These are phyloP conservation scores for Cladobotryum protrusum DNA, from an alignment of 2,329 filamentous ascomycete genomes.

Conservation along the genomic window DNA sequence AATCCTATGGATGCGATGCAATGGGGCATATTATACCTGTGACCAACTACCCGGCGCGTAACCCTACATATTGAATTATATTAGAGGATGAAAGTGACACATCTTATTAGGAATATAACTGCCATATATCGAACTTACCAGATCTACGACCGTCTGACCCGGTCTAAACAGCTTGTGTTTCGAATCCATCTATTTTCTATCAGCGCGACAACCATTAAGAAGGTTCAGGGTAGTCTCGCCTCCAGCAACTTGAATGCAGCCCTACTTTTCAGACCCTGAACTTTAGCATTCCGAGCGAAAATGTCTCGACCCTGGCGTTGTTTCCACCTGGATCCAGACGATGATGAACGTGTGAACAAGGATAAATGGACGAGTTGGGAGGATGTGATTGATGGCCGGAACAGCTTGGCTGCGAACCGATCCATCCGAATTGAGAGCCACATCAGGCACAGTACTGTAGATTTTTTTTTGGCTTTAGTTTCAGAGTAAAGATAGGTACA, in stretches of 20 bases:
- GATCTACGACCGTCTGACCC: conserved; percentile 82
- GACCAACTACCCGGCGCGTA: conserved; percentile 73
- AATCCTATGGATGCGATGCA: not conserved
- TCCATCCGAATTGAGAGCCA: not conserved
- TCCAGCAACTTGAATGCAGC: conserved; percentile 92
- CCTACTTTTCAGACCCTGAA: conserved; percentile 77
- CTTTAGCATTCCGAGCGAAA: conserved; percentile 68
- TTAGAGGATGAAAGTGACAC: not conserved
- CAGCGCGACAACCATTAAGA: not conserved
- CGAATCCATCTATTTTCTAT: conserved; percentile 51
- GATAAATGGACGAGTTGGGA: not conserved
- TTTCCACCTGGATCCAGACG: conserved; percentile 76
- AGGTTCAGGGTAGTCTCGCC: conserved; percentile 38
- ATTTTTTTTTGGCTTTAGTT: too few species aligned
- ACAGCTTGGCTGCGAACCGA: not conserved
- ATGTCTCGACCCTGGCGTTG: conserved; percentile 67
- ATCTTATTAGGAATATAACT: not conserved
- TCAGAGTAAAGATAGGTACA: too few species aligned
- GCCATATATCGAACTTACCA: conserved; percentile 47
- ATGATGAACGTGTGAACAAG: conserved; percentile 8
- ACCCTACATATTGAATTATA: conserved; percentile 44
- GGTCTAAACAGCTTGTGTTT: conserved; percentile 72
- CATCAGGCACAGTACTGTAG: not conserved
- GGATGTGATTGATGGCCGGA: not conserved
- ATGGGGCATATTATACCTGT: conserved; percentile 40